Evolutionary conservation across 768 basidiomycete species (phyloP), one percentile per base, ranked within the genome.

Genomic region (Tulasnella sp.): DNA sequence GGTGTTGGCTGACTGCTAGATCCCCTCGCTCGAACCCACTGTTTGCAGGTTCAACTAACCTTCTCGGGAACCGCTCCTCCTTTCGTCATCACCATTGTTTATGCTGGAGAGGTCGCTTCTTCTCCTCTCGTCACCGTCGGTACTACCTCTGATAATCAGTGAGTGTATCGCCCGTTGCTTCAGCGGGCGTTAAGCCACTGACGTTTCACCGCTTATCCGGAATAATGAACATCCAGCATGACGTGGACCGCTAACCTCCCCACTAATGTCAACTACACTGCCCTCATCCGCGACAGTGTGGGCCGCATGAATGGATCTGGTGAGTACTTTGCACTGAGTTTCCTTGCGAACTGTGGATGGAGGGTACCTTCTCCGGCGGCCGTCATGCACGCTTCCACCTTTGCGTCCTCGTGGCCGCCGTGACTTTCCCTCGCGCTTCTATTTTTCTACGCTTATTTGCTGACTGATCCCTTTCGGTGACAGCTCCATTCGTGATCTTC

Each of bases 11-110:
- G 7, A 44, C 72, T 5, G 11, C 31, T 11, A 11, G 31, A 40
- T 16, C 4, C n/a, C 31, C 72, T 24, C 69, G 14, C 22, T 8
- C 11, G 4, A 31, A 12, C 69, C 4, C 31, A 3, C 20, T 22
- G 24, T 24, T 50, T 46, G 18, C 46, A 76, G 76, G 60, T 69
- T 54, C 41, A 41, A n/a, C 72, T 81, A 7, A 81, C 80, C 48
- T 81, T 60, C 80, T 42, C 46, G 31, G 81, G 81, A 40, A 75
- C 81, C 9, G n/a, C 34, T 24, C 81, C 81, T 41, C 81, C 81
- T 24, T 81, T 81, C 80, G 58, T 76, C 46, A 34, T 81, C 60
- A 48, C 31, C 22, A 31, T 78, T 34, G 5, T n/a, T 78, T 34
- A 7, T n/a, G 6, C 77, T 60, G 77, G 77, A 22, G 8, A 78